Evolutionary conservation across 345 rosid species (phyloP).

Genomic region (Luvunga scandens): DNA sequence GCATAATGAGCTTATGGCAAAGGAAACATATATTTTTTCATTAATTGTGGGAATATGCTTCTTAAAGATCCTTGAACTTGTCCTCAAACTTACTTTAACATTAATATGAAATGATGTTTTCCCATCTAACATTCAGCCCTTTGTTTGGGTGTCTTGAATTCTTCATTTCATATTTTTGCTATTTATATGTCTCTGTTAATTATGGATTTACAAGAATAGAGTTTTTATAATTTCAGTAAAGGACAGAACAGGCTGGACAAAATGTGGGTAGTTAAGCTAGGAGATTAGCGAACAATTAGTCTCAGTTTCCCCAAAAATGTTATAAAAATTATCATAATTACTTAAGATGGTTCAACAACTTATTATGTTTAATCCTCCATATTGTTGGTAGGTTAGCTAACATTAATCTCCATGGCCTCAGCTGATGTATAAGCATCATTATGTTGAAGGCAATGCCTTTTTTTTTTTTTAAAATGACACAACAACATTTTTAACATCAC

Average conservation of each 20-base stretch:
- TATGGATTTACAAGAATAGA: no score
- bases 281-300: no score
- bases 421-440: neutral
- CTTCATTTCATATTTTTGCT: neutral
- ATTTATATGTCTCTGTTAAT: no score
- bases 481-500: no score
- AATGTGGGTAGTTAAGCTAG: no score
- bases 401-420: neutral
- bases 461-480: no score
- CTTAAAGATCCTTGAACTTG: constrained; percentile 5
- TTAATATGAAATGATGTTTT: neutral
- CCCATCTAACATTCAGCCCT: neutral
- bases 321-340: neutral
- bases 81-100: neutral
- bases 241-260: no score
- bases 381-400: constrained; percentile 23
- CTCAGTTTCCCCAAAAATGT: no score
- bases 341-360: constrained; percentile 2
- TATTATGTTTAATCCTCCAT: neutral
- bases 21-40: neutral
- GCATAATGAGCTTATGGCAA: constrained; percentile 1
- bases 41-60: constrained; percentile 16
- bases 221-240: no score
- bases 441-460: no score
- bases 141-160: neutral